phyloP scores from a whole-genome alignment of 2,329 filamentous ascomycete species.

The Didymella pinodella region DNA sequence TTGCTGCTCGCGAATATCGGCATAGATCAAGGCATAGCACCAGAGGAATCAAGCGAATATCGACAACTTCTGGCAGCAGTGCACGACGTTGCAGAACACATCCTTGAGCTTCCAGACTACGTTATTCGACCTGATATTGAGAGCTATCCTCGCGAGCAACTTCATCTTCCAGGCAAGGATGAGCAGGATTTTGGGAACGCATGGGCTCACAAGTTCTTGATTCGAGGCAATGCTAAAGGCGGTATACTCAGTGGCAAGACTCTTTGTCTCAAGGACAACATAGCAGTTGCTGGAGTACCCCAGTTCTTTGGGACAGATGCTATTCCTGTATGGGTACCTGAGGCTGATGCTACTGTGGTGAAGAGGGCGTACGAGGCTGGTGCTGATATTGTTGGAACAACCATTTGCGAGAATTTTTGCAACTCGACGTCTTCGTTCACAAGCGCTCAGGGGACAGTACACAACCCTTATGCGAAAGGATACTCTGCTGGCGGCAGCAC shows the following conservation, averaged over 20 bases:
- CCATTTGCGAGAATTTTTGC: conserved; percentile 64
- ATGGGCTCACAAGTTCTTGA: conserved; percentile 61
- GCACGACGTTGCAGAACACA: conserved; percentile 60
- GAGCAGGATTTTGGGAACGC: conserved; percentile 55
- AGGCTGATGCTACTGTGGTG: conserved; percentile 63
- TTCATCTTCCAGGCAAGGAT: conserved; percentile 50
- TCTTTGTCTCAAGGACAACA: conserved; percentile 63
- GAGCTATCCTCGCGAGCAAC: conserved; percentile 56
- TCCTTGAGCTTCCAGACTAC: conserved; percentile 59
- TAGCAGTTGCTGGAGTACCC: conserved; percentile 63
- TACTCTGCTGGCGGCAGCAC: conserved; percentile 60
- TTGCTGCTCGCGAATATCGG: conserved; percentile 33
- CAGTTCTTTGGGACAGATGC: conserved; percentile 63
- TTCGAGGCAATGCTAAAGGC: conserved; percentile 45
- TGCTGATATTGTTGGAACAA: conserved; percentile 59
- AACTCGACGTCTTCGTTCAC: conserved; percentile 59
- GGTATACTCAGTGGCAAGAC: conserved; percentile 49
- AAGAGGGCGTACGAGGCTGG: conserved; percentile 61
- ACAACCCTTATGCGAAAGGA: conserved; percentile 55
- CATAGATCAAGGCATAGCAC: conserved; percentile 40
- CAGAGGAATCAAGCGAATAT: conserved; percentile 56
- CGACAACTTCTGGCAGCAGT: conserved; percentile 60
- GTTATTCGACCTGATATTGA: conserved; percentile 53
- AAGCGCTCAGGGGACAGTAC: conserved; percentile 50
- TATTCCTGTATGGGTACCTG: conserved; percentile 58